phyloP scores from a whole-genome alignment of 2,329 filamentous ascomycete genomes.

The Zymoseptoria ardabiliae region DNA sequence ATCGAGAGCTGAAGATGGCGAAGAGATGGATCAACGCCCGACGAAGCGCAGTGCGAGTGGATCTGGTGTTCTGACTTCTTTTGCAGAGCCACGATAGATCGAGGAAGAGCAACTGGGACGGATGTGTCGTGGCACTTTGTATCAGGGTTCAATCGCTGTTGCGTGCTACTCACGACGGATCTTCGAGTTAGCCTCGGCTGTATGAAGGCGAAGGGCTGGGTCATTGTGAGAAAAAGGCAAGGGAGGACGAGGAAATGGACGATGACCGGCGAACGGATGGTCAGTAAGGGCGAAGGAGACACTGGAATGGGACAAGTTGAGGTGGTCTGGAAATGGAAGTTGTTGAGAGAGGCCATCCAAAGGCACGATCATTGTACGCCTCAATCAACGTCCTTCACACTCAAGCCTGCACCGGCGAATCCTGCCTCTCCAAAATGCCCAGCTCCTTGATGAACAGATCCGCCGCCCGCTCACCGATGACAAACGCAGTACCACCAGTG shows the following conservation, averaged over 20 bases:
- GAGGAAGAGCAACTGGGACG: background rate
- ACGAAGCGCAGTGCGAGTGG: background rate
- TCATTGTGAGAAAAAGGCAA: too few relatives aligned
- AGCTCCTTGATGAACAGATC: slow-evolving; percentile 36
- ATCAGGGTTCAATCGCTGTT: too few relatives aligned
- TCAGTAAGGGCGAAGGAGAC: too few relatives aligned
- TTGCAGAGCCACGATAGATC: background rate
- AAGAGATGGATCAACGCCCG: background rate
- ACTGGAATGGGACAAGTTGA: background rate
- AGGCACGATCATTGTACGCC: background rate
- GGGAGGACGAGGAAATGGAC: too few relatives aligned
- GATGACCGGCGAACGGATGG: too few relatives aligned
- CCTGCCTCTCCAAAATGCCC: slow-evolving; percentile 22
- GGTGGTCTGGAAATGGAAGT: background rate
- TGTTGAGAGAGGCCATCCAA: background rate
- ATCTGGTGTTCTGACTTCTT: background rate
- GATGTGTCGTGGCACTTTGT: background rate
- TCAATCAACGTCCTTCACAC: background rate
- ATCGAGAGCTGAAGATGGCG: background rate
- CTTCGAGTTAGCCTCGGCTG: too few relatives aligned
- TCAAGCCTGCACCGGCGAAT: slow-evolving; percentile 5
- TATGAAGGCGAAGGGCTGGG: too few relatives aligned
- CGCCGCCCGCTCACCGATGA: slow-evolving; percentile 37
- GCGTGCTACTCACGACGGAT: too few relatives aligned
- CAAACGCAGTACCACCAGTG: slow-evolving; percentile 41